phyloP scores from a whole-genome alignment of 2,329 filamentous ascomycete genomes.

The Claviceps capensis region DNA sequence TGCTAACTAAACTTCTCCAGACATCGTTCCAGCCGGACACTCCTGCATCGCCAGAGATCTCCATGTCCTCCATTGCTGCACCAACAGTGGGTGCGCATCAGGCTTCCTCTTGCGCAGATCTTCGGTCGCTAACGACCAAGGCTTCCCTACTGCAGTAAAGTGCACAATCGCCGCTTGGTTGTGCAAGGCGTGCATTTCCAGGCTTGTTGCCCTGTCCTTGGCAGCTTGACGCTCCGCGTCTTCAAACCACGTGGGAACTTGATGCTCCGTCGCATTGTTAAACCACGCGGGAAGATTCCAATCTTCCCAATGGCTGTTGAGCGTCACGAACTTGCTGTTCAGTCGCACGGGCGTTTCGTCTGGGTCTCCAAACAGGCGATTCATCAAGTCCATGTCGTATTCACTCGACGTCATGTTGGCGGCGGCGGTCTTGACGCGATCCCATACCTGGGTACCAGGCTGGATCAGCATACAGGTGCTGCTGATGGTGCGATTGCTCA shows the following conservation, averaged over 20 bases:
- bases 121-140: conserved; percentile 6
- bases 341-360: not conserved
- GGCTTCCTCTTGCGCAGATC: not conserved
- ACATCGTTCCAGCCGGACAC: conserved; percentile 2
- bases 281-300: conserved; percentile 10
- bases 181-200: conserved; percentile 8
- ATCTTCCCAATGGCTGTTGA: conserved; percentile 11
- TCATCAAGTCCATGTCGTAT: conserved; percentile 11
- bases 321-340: conserved; percentile 5
- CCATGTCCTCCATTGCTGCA: conserved; percentile 9
- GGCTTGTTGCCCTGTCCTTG: not conserved
- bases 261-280: not conserved
- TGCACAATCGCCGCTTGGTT: conserved; percentile 8
- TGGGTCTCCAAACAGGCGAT: conserved; percentile 5
- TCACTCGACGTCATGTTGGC: conserved; percentile 4
- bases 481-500: conserved; percentile 4
- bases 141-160: conserved; percentile 8
- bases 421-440: conserved; percentile 1
- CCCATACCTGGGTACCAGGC: conserved; percentile 5
- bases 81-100: conserved; percentile 6
- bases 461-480: conserved; percentile 11
- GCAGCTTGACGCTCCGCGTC: not conserved
- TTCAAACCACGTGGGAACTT: conserved; percentile 8
- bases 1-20: too few relatives aligned
- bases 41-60: conserved; percentile 4